A percentile compares a stretch with the other conserved stretches of the same genome.
phyloP scores from a whole-genome alignment of 2,329 filamentous ascomycete genomes.

The Penicillium verrucosum region DNA sequence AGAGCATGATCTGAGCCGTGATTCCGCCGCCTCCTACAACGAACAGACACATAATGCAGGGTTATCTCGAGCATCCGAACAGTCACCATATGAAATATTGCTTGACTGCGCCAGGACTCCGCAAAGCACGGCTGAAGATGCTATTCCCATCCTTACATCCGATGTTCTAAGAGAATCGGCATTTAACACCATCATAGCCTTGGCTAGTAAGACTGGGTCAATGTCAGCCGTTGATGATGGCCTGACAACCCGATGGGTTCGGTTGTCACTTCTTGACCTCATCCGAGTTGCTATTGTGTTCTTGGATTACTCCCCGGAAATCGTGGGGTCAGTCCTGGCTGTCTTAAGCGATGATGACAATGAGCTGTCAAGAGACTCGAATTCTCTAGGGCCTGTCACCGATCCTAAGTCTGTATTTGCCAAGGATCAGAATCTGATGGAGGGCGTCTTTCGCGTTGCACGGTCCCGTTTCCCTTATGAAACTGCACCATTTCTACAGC shows the following conservation, averaged over 20 bases:
- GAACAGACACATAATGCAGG: conserved; percentile 35
- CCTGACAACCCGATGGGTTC: conserved; percentile 61
- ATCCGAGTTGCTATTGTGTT: conserved; percentile 64
- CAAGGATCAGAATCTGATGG: conserved; percentile 56
- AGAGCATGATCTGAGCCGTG: conserved; percentile 34
- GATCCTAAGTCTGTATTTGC: conserved; percentile 54
- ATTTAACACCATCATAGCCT: conserved; percentile 47
- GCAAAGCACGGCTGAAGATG: conserved; percentile 43
- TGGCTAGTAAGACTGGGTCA: conserved; percentile 46
- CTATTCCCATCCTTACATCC: conserved; percentile 47
- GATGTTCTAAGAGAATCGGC: conserved; percentile 47
- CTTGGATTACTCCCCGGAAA: conserved; percentile 69
- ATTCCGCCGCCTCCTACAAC: conserved; percentile 34
- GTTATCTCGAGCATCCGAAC: conserved; percentile 32
- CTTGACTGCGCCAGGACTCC: conserved; percentile 45
- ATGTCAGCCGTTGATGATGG: conserved; percentile 50
- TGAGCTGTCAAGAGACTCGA: conserved; percentile 18
- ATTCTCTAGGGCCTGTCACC: conserved; percentile 20
- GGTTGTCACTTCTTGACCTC: conserved; percentile 65
- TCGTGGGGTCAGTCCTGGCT: conserved; percentile 64
- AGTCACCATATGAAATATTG: conserved; percentile 48
- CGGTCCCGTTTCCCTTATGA: conserved; percentile 82
- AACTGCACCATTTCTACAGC: conserved; percentile 69
- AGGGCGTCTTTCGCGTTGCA: conserved; percentile 62
- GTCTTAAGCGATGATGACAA: conserved; percentile 53